A percentile compares a stretch with the other conserved stretches of the same genome.
Conservation (phyloP, 495 filamentous ascomycete genomes). For the Podospora comata region DNA sequence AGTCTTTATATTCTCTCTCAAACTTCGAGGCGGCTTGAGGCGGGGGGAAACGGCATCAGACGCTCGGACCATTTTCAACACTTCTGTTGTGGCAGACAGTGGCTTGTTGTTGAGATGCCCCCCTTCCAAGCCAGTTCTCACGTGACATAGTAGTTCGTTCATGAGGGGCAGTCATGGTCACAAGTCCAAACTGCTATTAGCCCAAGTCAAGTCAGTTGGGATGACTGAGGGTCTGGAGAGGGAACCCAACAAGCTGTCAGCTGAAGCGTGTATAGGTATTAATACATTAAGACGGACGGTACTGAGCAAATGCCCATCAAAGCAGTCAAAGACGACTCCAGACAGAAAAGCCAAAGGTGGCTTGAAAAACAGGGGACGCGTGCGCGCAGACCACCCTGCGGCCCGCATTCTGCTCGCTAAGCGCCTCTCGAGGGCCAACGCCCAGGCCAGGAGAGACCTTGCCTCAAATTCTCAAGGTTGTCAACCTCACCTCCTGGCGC, state of each 20-base stretch:
- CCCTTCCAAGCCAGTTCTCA: neutral
- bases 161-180: neutral
- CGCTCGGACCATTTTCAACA: neutral
- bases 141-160: neutral
- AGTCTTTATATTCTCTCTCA: neutral
- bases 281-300: neutral
- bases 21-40: neutral
- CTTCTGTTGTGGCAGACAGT: neutral
- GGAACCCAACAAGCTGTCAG: neutral
- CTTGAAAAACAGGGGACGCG: slow-evolving; percentile 5
- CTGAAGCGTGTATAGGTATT: neutral
- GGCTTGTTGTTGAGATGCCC: neutral
- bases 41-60: neutral
- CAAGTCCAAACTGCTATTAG: neutral
- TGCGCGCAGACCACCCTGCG: slow-evolving; percentile 18
- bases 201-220: neutral
- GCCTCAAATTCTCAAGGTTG: slow-evolving; percentile 21
- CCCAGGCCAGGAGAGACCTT: slow-evolving; percentile 12
- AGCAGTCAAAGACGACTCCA: neutral
- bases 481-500: slow-evolving; percentile 19
- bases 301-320: neutral
- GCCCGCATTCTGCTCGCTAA: slow-evolving; percentile 15
- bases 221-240: neutral
- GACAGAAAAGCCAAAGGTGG: neutral
- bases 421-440: slow-evolving; percentile 14